Evolutionary conservation across 805 yeast genomes (phyloP).

Genomic region (Zygosaccharomyces gambellarensis): DNA sequence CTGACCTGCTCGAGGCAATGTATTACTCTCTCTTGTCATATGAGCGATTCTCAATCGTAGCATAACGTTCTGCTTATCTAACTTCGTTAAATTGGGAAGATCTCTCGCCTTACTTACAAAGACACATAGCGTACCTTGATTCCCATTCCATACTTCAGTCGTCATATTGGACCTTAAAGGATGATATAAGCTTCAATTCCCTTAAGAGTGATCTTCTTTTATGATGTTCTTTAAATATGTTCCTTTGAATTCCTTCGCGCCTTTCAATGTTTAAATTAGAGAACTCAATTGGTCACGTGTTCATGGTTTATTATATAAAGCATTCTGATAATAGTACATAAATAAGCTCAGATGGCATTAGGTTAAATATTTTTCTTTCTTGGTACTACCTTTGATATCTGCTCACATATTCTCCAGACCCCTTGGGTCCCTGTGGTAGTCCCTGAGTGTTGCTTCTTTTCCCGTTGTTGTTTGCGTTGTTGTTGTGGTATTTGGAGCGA

Average conservation of each 20-base stretch:
- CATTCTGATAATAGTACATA: background rate
- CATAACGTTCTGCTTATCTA: constrained; percentile 93
- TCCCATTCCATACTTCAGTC: constrained; percentile 31
- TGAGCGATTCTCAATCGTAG: constrained; percentile 78
- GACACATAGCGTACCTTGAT: constrained; percentile 56
- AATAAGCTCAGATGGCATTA: background rate
- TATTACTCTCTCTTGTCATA: constrained; percentile 71
- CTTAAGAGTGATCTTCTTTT: background rate
- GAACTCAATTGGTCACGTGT: background rate
- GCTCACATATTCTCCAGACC: constrained; percentile 12
- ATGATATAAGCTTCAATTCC: background rate
- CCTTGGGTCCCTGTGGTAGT: constrained; percentile 27
- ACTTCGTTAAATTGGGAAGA: constrained; percentile 75
- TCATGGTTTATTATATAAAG: background rate
- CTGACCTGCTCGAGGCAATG: constrained; percentile 87
- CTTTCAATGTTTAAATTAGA: background rate
- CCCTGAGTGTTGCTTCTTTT: constrained; percentile 8
- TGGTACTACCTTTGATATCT: constrained; percentile 20
- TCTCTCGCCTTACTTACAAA: constrained; percentile 79
- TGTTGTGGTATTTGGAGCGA: constrained; percentile 9
- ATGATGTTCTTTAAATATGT: background rate
- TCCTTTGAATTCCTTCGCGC: background rate
- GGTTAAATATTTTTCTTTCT: background rate
- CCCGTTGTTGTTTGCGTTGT: background rate
- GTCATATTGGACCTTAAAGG: constrained; percentile 19